Evolutionary conservation across 768 basidiomycete species (phyloP), one percentile per base, ranked within the genome.

Genomic region (Tylopilus rubrobrunneus): DNA sequence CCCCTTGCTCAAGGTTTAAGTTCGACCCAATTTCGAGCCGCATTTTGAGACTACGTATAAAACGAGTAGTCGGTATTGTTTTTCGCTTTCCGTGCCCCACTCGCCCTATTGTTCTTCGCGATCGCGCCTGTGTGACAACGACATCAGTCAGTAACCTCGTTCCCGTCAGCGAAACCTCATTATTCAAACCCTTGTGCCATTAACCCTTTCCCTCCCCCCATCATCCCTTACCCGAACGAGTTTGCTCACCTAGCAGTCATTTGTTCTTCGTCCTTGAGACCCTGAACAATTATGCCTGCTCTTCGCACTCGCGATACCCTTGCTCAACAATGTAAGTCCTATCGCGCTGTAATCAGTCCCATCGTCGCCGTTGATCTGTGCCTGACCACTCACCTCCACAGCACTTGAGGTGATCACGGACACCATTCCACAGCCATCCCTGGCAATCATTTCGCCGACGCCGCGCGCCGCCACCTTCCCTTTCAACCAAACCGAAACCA

Each of bases 341-440:
- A 36, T 40, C 28, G 21, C 23, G 0, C 15, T 28, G 14, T 33
- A 12, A 55, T 52, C 53, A 50, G 47, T 10, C 15, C 29, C 53
- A 21, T 53, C 49, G 48, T 45, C 51, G 2, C 42, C 21, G 1
- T 45, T 31, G 36, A 48, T 62, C 47, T 17, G 11, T 8, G 12
- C 0, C 61, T 56, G 11, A 60, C 17, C 53, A 50, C 67, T 61
- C 60, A 62, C 59, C 53, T 39, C 8, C 28, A 21, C 64, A 87
- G 84, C 83, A 78, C 86, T 88, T 76, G 83, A 87, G 76, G 86
- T 88, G 79, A 77, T 82, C 66, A 82, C 83, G 71, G 83, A 84
- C 74, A 77, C 77, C 63, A 75, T 76, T 25, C 75, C 76, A 57
- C 72, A 78, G 49, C 86, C 87, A 64, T 66, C 75, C 47, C 59